Evolutionary conservation across 441 rosid species (phyloP), one percentile per base, ranked within the genome.

Genomic region (Syzygium syzygioides): DNA sequence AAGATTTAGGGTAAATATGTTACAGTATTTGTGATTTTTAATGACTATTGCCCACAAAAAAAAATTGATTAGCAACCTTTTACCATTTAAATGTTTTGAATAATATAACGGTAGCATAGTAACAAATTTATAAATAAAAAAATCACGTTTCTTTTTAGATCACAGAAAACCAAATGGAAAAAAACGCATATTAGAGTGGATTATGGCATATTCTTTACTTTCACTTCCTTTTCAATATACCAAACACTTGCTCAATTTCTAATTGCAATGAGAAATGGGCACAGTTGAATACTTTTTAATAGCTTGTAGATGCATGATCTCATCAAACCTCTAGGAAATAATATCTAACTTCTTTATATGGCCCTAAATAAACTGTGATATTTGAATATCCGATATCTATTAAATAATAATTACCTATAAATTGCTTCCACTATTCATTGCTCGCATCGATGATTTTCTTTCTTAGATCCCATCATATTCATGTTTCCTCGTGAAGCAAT

Each of bases 311-410:
- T 68, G 13, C 1, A 68, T 12, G 5, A 62, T 0, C 48, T 9
- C 0, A 1, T 68, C 48, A 19, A 34, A 68, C 19, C 23, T 18
- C 8, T 0, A 2, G 1, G 8, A 10, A 10, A 19, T 34, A 34
- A 68, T 6, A 34, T 34, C 1, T 0, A 0, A 68, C 7, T 34
- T 34, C 0, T 68, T 34, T 34, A 6, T 19, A 34, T 34, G 14
- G 7, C 4, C 11, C 14, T 26, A 34, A 34, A 68, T 0, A 18
- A 68, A 9, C 5, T 10, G 1, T 34, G 20, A 19, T 34, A 19
- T 68, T 68, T 68, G 0, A 19, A 68, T 68, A 68, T 34, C 0
- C 14, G 10, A 2, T 4, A 19, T 34, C 4, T 34, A 0, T 7
- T 68, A 68, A 68, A 18, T 66, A 66, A 66, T 4, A 32, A 1